Base-by-base conservation (phyloP, 2,329 filamentous ascomycete species). In the Sporothrix luriei region DNA sequence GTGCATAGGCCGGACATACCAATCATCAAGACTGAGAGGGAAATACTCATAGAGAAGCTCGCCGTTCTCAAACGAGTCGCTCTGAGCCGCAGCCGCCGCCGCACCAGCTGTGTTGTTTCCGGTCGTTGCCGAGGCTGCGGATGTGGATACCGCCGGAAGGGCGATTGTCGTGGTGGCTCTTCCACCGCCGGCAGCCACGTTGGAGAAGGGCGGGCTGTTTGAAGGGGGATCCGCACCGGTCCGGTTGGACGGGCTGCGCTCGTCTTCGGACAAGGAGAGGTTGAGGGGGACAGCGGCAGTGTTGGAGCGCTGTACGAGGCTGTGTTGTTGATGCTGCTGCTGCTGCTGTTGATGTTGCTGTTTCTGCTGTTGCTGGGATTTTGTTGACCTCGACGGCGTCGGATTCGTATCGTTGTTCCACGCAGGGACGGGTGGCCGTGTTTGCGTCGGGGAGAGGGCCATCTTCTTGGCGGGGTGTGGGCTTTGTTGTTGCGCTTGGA, bases 1-100 rank as follows among this genome's bases (percentile, higher is more conserved):
- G 33, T 16, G 61, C 13, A 29, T 7, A 54, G 38, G 51, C 19
- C 9, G 48, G 21, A 51, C 40, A 4, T 78, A 87, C 91, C 91
- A 97, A 76, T 97, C 94, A 78, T 97, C 93, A 70, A 97, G 81
- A 64, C 91, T 93, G 19, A 98, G 83, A 0, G 94, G 94, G 73
- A 98, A 97, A 77, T 98, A 97, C 80, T 98, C 94, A 77, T 97
- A 97, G 21, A 97, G 82, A 73, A 94, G 82, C 79, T 97, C 94
- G 0, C 90, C 90, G 74, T 90, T 90, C 75, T 97, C 93, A 73
- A 89, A 80, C 46, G 91, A 84, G 77, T 72, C 72, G 55, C 87
- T 79, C 26, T 80, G 78, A 4, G 76, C 79, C 1, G 77, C 21
- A 29, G 66, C 52, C 9, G 38, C 24, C 4, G 38, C 24, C n/a